These are phyloP conservation scores for Yamadazyma dushanensis DNA, from an alignment of 1,139 yeast genomes.

Conservation along the genomic window DNA sequence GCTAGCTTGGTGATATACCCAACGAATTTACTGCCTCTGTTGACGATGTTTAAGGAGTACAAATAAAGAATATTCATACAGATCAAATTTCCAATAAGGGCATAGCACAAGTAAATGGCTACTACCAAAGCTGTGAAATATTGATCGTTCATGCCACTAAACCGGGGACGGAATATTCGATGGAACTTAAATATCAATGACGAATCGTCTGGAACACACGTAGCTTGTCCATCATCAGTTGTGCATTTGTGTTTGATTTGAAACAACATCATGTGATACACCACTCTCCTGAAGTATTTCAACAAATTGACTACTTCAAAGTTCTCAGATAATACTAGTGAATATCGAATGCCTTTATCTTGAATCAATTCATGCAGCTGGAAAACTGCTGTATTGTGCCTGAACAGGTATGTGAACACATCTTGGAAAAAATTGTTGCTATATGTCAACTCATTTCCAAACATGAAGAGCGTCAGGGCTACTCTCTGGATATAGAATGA, in stretches of 20 bases:
- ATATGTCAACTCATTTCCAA: constrained; percentile 33
- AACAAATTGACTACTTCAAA: constrained; percentile 3
- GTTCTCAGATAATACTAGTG: constrained; percentile 7
- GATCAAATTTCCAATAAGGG: constrained; percentile 30
- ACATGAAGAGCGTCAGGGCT: constrained; percentile 20
- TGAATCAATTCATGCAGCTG: constrained; percentile 6
- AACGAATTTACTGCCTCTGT: constrained; percentile 3
- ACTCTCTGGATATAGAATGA: constrained; percentile 14
- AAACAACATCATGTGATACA: constrained; percentile 5
- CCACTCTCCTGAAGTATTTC: constrained; percentile 4
- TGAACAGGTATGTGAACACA: constrained; percentile 26
- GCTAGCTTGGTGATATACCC: constrained; percentile 3
- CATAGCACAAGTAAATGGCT: constrained; percentile 28
- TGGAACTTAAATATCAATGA: constrained; percentile 32
- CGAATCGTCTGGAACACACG: constrained; percentile 13
- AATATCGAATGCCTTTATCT: constrained; percentile 7
- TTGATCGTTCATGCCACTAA: constrained; percentile 3
- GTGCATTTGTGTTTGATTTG: constrained; percentile 7
- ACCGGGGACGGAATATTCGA: constrained; percentile 17
- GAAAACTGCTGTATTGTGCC: constrained; percentile 17
- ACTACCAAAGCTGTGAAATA: constrained; percentile 15
- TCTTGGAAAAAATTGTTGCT: constrained; percentile 31
- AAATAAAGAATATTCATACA: constrained; percentile 27
- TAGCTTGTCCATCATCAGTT: neutral
- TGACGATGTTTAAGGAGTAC: constrained; percentile 8